A percentile compares a stretch with the other conserved stretches of the same genome.
phyloP scores from a whole-genome alignment of 2,329 filamentous ascomycete genomes.

The Hirsutella minnesotensis region DNA sequence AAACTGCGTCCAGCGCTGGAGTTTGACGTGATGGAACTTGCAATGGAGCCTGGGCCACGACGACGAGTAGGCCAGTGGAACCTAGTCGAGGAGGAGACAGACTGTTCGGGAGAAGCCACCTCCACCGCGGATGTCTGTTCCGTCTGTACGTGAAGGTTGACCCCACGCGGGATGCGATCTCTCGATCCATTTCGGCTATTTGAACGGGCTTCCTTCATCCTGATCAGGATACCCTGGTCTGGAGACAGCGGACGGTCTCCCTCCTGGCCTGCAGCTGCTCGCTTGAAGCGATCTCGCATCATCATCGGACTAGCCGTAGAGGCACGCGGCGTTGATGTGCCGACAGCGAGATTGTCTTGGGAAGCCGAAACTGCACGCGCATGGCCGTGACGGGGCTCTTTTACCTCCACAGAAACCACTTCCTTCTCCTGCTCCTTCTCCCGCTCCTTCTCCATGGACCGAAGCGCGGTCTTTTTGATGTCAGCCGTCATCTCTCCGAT shows the following conservation, averaged over 20 bases:
- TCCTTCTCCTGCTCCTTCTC: slow-evolving; percentile 15
- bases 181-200: slow-evolving; percentile 58
- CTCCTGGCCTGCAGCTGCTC: slow-evolving; percentile 17
- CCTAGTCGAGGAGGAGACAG: slow-evolving; percentile 37
- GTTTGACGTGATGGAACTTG: slow-evolving; percentile 44
- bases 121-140: slow-evolving; percentile 39
- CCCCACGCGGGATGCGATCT: slow-evolving; percentile 64
- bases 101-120: slow-evolving; percentile 45
- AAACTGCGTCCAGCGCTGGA: slow-evolving; percentile 40
- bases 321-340: slow-evolving; percentile 46
- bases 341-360: slow-evolving; percentile 29
- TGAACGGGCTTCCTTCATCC: slow-evolving; percentile 45
- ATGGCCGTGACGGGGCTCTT: slow-evolving; percentile 20
- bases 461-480: slow-evolving; percentile 17
- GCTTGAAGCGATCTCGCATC: slow-evolving; percentile 35
- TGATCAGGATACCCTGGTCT: slow-evolving; percentile 45
- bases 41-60: slow-evolving; percentile 41
- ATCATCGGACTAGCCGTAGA: slow-evolving; percentile 58
- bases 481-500: slow-evolving; percentile 50
- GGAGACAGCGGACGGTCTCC: slow-evolving; percentile 48
- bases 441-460: slow-evolving; percentile 11
- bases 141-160: slow-evolving; percentile 52
- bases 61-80: slow-evolving; percentile 44
- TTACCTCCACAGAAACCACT: too few relatives aligned
- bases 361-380: slow-evolving; percentile 25